Evolutionary conservation across 2,329 filamentous ascomycete genomes (phyloP).

Genomic region (Colletotrichum lini): DNA sequence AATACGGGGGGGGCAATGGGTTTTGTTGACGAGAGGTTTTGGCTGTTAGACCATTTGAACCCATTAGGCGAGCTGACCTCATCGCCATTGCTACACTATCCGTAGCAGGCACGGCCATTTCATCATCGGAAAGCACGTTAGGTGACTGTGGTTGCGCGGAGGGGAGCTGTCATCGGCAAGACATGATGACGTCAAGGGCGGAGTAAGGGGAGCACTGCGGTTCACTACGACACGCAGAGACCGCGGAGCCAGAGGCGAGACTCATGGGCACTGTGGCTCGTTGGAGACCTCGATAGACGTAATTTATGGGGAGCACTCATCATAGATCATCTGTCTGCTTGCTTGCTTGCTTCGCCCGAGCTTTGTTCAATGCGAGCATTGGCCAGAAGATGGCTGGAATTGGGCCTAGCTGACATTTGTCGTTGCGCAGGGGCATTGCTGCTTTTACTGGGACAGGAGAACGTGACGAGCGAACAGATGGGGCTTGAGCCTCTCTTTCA

Average conservation of each 20-base stretch:
- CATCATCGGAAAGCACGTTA: slow-evolving; percentile 37
- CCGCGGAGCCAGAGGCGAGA: slow-evolving; percentile 12
- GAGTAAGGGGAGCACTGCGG: slow-evolving; percentile 23
- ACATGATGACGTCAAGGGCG: slow-evolving; percentile 42
- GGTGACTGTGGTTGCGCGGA: slow-evolving; percentile 12
- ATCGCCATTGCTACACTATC: slow-evolving; percentile 21
- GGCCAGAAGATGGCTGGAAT: neutral
- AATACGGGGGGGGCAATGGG: neutral
- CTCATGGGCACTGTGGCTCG: slow-evolving; percentile 20
- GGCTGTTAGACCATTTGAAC: slow-evolving; percentile 32
- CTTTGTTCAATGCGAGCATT: neutral
- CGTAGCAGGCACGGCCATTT: slow-evolving; percentile 37
- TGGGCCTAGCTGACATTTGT: neutral
- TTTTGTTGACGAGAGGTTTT: neutral
- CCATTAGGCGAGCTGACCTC: slow-evolving; percentile 33
- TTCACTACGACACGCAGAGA: slow-evolving; percentile 12
- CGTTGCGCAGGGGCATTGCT: neutral
- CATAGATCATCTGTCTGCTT: slow-evolving; percentile 32
- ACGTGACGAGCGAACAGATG: neutral
- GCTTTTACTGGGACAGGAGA: neutral
- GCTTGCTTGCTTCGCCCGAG: neutral
- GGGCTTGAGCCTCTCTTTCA: neutral
- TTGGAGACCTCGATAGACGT: slow-evolving; percentile 16
- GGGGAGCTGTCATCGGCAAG: slow-evolving; percentile 24
- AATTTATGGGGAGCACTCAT: slow-evolving; percentile 39